Evolutionary conservation across 108 stramenopile genomes (phyloP), one percentile per base, ranked within the genome.

Genomic region (Fistulifera solaris): DNA sequence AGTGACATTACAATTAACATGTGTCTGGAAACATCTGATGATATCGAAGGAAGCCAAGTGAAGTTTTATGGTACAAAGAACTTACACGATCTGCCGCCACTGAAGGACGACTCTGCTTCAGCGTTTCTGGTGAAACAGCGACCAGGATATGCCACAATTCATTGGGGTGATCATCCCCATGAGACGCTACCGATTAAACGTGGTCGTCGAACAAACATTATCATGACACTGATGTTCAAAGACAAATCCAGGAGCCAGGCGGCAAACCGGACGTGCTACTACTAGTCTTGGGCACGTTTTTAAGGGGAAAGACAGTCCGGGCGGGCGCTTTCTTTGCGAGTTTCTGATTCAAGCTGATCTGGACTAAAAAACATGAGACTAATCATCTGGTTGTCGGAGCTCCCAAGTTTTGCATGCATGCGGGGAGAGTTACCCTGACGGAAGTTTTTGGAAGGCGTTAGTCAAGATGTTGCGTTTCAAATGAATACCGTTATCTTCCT

Each of bases 1-100:
- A 76, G 74, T 52, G 78, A 80, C 52, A 76, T 80, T 50, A 80
- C 78, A 26, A 57, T 80, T 35, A 80, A 80, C 46, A 61, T 80
- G 22, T 76, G 74, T 51, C 41, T 80, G 39, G 67, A 80, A 49
- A 69, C 62, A 17, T 47, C 63, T 4, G 27, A 38, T 0, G 68
- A 73, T 38, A 28, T 62, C 10, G 27, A 51, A 23, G 78, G 78
- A 18, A 72, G 70, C 50, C 57, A 73, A 28, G 73, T 80, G 3
- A 15, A 62, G 35, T 80, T 80, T 58, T 65, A 75, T 56, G 78
- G 78, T 13, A 60, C 55, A 5, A 57, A 79, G 54, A 15, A 10
- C 40, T 19, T 54, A 14, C 10, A 38, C 6, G 38, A 35, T 14
- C 15, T 6, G 8, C 1, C 16, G 16, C 18, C 16, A 13, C n/a